Conservation (phyloP, 768 basidiomycete genomes). For the Mycena albidolilacea region DNA sequence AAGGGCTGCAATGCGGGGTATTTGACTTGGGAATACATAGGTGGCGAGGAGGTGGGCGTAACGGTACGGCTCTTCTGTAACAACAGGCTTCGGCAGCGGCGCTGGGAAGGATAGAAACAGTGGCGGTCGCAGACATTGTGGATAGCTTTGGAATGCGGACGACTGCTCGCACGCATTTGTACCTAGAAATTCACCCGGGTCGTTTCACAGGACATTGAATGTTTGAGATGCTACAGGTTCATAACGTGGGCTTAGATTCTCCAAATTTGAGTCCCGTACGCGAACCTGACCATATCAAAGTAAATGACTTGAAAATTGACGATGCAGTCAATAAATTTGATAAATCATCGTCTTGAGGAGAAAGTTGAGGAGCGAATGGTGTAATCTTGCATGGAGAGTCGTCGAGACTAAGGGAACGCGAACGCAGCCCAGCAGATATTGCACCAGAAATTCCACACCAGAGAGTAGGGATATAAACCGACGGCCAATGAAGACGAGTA, state of each 20-base stretch:
- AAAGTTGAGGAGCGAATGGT: not conserved
- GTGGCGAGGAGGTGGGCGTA: constrained; percentile 82
- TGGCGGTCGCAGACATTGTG: constrained; percentile 26
- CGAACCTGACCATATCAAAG: too few species aligned
- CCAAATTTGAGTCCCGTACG: too few species aligned
- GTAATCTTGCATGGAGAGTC: not conserved
- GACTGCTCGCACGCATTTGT: too few species aligned
- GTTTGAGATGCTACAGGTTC: too few species aligned
- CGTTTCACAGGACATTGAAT: too few species aligned
- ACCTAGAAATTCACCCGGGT: too few species aligned
- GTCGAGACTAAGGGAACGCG: not conserved
- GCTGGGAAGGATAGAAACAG: constrained; percentile 4
- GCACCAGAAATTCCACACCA: not conserved
- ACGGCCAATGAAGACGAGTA: constrained; percentile 1
- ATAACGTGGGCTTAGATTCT: too few species aligned
- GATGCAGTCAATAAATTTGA: too few species aligned
- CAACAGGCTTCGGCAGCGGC: not conserved
- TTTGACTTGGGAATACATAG: constrained; percentile 69
- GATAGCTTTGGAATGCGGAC: too few species aligned
- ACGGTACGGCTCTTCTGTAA: constrained; percentile 57
- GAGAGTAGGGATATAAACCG: not conserved
- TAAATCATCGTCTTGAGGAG: not conserved
- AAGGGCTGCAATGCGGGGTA: constrained; percentile 81
- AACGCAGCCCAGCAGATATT: not conserved
- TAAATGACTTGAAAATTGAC: too few species aligned